phyloP scores from a whole-genome alignment of 768 basidiomycete genomes.

The Tylopilus plumbeoviolaceoides region DNA sequence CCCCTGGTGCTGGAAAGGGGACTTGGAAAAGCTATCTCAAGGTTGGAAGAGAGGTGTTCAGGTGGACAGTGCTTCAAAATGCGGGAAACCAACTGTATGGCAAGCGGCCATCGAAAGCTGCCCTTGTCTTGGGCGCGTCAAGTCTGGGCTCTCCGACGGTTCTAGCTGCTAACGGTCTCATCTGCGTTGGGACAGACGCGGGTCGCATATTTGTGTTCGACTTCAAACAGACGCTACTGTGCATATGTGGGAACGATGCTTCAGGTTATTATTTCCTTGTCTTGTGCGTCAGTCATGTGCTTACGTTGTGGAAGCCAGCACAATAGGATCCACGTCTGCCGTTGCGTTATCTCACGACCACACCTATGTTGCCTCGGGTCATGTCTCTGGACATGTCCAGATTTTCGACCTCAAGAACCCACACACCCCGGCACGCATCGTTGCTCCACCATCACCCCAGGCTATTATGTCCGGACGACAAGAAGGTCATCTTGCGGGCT shows the following conservation, averaged over 20 bases:
- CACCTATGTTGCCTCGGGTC: conserved; percentile 88
- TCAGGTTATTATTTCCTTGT: conserved; percentile 44
- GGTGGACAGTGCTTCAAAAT: conserved; percentile 66
- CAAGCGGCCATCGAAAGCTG: conserved; percentile 52
- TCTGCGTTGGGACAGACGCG: conserved; percentile 82
- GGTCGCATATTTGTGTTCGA: conserved; percentile 84
- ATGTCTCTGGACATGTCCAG: conserved; percentile 78
- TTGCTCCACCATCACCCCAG: conserved; percentile 63
- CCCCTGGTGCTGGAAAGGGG: conserved; percentile 37
- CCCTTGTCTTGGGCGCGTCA: conserved; percentile 56
- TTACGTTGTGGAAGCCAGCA: conserved; percentile 43
- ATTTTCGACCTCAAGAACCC: conserved; percentile 79
- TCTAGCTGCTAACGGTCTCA: conserved; percentile 78
- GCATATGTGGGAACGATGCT: conserved; percentile 69
- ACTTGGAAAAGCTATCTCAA: conserved; percentile 16
- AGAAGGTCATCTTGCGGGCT: conserved; percentile 81
- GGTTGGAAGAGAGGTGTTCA: conserved; percentile 57
- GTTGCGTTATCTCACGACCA: conserved; percentile 90
- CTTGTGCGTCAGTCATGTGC: conserved; percentile 13
- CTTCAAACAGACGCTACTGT: conserved; percentile 81
- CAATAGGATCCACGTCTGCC: conserved; percentile 78
- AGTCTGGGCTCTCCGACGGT: conserved; percentile 69
- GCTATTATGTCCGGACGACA: conserved; percentile 73
- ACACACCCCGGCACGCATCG: conserved; percentile 61
- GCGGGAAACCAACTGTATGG: conserved; percentile 56